These are phyloP conservation scores for Thelephora terrestris DNA, from an alignment of 1,284 basidiomycete genomes.

Conservation along the genomic window DNA sequence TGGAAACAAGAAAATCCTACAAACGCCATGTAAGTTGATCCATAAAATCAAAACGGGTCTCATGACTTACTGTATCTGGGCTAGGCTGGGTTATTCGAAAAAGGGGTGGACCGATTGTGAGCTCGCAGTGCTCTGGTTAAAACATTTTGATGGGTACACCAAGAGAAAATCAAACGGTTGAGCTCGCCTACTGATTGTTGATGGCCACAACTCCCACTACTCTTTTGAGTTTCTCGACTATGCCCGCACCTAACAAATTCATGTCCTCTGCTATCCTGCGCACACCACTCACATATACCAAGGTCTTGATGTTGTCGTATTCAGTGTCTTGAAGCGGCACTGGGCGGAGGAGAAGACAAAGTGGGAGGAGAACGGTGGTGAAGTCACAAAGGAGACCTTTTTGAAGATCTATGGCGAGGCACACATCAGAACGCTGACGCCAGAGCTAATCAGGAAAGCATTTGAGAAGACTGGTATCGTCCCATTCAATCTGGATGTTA, in stretches of 20 bases:
- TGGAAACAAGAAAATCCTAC: conserved; percentile 30
- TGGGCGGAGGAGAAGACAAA: conserved; percentile 14
- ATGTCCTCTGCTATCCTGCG: conserved; percentile 30
- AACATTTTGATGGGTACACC: conserved; percentile 26
- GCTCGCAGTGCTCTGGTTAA: conserved; percentile 27
- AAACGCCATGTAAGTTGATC: conserved; percentile 24
- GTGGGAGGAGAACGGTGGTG: conserved; percentile 5
- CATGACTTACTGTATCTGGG: neutral
- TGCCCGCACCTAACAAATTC: conserved; percentile 23
- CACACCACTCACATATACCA: conserved; percentile 35
- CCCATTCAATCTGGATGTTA: conserved; percentile 23
- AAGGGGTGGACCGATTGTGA: conserved; percentile 27
- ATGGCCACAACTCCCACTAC: conserved; percentile 36
- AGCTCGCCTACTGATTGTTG: conserved; percentile 25
- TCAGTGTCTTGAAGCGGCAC: conserved; percentile 13
- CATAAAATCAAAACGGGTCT: neutral
- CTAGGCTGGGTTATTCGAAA: conserved; percentile 26
- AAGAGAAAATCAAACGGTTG: conserved; percentile 21
- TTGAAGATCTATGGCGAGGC: conserved; percentile 24
- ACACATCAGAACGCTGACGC: conserved; percentile 22
- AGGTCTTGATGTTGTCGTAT: conserved; percentile 28
- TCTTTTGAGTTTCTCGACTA: conserved; percentile 27
- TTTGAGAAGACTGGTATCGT: conserved; percentile 29
- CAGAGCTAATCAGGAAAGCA: conserved; percentile 22
- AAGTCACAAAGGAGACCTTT: conserved; percentile 22